phyloP scores from a whole-genome alignment of 148 eudicot genomes.

The Chenopodium berlandieri region DNA sequence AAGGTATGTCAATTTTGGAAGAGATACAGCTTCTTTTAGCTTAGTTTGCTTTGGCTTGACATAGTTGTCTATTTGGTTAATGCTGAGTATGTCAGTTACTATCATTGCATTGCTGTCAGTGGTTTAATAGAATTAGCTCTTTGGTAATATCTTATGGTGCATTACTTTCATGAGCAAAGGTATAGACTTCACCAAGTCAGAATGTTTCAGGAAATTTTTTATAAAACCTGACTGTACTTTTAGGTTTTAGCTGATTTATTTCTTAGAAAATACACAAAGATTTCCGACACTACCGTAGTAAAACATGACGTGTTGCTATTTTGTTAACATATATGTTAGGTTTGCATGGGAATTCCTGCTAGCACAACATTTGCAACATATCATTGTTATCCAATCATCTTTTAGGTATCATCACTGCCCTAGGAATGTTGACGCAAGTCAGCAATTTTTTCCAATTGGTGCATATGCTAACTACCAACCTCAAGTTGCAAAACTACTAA shows the following conservation, averaged over 20 bases:
- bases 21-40: neutral
- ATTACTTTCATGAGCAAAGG: neutral
- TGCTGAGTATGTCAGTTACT: neutral
- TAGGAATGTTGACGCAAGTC: neutral
- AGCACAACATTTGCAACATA: neutral
- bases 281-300: neutral
- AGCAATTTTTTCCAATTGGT: neutral
- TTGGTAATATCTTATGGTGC: neutral
- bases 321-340: neutral
- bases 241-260: neutral
- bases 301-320: neutral
- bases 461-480: neutral
- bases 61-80: neutral
- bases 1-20: conserved; percentile 43
- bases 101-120: neutral
- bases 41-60: neutral
- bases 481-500: neutral
- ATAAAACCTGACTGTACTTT: neutral
- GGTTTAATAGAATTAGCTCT: conserved; percentile 6
- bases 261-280: neutral
- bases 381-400: neutral
- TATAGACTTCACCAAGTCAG: neutral
- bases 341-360: neutral
- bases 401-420: neutral
- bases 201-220: neutral